A percentile compares a stretch with the other conserved stretches of the same genome.
These are phyloP conservation scores for Arabidopsis suecica DNA, from an alignment of 345 rosid species.

Conservation along the genomic window DNA sequence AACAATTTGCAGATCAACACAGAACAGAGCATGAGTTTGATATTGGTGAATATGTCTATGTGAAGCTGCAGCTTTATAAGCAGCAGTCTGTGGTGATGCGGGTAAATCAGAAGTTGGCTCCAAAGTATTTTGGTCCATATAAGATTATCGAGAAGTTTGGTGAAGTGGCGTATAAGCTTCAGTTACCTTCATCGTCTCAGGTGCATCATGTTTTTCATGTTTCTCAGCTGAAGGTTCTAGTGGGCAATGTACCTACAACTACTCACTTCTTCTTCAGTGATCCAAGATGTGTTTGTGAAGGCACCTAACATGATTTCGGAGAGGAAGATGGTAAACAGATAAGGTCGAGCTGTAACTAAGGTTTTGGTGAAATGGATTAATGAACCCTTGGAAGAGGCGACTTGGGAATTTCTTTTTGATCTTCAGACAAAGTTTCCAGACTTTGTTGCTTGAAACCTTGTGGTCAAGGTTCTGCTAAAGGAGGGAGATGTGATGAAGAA, in stretches of 20 bases:
- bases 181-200: accelerated
- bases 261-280: too few relatives aligned
- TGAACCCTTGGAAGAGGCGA: neutral
- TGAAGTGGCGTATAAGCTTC: neutral
- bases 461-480: neutral
- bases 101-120: neutral
- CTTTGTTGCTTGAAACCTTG: neutral
- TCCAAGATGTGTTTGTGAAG: too few relatives aligned
- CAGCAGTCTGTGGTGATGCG: neutral
- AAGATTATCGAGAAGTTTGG: neutral
- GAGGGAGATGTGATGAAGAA: neutral
- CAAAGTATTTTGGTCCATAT: neutral
- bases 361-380: neutral
- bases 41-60: too few relatives aligned
- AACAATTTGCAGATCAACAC: too few relatives aligned
- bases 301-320: neutral
- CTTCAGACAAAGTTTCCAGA: neutral
- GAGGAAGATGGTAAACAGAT: neutral
- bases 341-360: neutral
- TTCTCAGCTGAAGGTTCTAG: neutral
- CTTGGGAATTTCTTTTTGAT: neutral
- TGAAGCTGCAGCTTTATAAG: too few relatives aligned
- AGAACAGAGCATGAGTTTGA: too few relatives aligned
- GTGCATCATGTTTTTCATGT: neutral
- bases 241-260: neutral